Conservation (phyloP, 768 basidiomycete genomes). For the Fistulinella prunicolor region DNA sequence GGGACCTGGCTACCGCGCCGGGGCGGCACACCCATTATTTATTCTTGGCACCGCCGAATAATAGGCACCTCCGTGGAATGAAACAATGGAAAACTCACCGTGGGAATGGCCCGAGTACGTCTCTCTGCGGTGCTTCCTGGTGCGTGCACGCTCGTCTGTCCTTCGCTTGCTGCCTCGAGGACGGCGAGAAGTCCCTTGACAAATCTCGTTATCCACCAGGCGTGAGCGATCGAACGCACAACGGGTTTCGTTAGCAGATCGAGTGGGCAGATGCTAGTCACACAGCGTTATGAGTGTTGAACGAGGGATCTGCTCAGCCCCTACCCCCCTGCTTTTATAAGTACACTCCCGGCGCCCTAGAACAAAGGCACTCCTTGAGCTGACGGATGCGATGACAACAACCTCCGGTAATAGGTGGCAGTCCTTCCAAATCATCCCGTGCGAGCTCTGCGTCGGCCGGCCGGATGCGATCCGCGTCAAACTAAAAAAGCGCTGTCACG, state of each 20-base stretch:
- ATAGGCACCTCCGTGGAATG: conserved; percentile 21
- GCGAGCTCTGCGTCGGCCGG: neutral
- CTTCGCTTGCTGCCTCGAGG: conserved; percentile 36
- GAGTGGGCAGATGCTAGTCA: no score
- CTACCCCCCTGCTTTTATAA: conserved; percentile 23
- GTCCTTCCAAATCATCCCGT: conserved; percentile 6
- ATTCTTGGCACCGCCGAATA: conserved; percentile 29
- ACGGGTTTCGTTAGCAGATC: conserved; percentile 9
- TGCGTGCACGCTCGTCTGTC: conserved; percentile 16
- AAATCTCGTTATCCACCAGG: conserved; percentile 26
- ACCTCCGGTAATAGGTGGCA: conserved; percentile 8
- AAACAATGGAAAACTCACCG: conserved; percentile 34
- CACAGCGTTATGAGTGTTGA: neutral
- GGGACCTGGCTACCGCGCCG: conserved; percentile 21
- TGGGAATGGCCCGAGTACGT: conserved; percentile 19
- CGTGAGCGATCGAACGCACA: conserved; percentile 20
- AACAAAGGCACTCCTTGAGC: conserved; percentile 8
- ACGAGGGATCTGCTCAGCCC: neutral
- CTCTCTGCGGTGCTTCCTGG: conserved; percentile 12
- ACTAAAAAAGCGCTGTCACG: conserved; percentile 2
- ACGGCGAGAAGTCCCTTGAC: conserved; percentile 25
- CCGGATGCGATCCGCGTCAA: conserved; percentile 19
- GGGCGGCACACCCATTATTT: conserved; percentile 24
- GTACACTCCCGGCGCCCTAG: neutral
- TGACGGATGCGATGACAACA: conserved; percentile 18